A percentile compares a stretch with the other conserved stretches of the same genome.
phyloP scores from a whole-genome alignment of 2,329 filamentous ascomycete genomes.

The Sarocladium brachiariae region DNA sequence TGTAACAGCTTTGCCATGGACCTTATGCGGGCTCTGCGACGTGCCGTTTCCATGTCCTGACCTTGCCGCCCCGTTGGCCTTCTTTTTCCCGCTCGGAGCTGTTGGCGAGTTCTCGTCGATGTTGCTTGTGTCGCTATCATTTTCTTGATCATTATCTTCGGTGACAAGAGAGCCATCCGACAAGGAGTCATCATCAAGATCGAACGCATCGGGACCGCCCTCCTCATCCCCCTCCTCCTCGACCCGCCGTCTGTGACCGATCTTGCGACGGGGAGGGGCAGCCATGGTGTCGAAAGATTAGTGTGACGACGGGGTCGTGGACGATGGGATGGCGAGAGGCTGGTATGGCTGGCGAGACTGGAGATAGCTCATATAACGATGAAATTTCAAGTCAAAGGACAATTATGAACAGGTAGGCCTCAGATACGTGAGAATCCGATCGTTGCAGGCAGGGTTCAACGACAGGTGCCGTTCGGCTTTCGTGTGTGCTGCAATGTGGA shows the following conservation, averaged over 20 bases:
- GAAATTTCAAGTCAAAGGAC: not conserved
- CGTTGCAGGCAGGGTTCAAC: not conserved
- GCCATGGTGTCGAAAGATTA: constrained; percentile 22
- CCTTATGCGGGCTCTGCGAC: constrained; percentile 22
- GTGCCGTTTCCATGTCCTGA: constrained; percentile 28
- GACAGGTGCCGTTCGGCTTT: too few species aligned
- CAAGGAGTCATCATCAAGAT: constrained; percentile 58
- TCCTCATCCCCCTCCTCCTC: constrained; percentile 69
- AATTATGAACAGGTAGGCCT: not conserved
- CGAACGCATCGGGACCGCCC: constrained; percentile 45
- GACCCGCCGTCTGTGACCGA: constrained; percentile 60
- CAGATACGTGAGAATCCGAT: not conserved
- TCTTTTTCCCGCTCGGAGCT: constrained; percentile 33
- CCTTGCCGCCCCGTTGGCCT: constrained; percentile 34
- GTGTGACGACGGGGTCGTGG: constrained; percentile 6
- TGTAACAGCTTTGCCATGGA: constrained; percentile 28
- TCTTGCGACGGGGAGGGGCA: constrained; percentile 54
- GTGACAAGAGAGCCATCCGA: constrained; percentile 57
- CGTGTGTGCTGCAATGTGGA: too few species aligned
- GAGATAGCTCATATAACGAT: not conserved
- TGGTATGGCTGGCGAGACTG: not conserved
- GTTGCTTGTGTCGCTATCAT: constrained; percentile 60
- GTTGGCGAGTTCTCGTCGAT: constrained; percentile 50
- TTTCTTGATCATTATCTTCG: constrained; percentile 53
- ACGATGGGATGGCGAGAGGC: constrained; percentile 2